Base-by-base conservation (phyloP, 2,329 filamentous ascomycete species). In the Ophiostoma pallidulum region DNA sequence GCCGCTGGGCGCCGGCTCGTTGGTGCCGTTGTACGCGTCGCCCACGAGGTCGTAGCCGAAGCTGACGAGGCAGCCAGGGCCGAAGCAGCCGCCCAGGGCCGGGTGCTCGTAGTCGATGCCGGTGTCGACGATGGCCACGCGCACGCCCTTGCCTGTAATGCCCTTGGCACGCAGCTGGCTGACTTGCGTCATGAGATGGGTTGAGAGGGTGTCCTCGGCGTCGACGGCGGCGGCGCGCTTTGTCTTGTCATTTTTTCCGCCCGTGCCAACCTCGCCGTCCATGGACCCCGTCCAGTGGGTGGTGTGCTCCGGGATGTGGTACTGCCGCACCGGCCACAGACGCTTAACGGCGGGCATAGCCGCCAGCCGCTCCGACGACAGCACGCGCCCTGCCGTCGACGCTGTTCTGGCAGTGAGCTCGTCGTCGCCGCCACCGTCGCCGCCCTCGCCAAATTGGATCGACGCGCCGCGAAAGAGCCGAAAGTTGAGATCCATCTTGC, bases 131-230 rank as follows among this genome's bases (percentile, higher is more conserved):
- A 78, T 62, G 35, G 64, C 75, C 58, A 78, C 63, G 52, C 71
- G 74, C 61, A 77, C 63, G 13, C 73, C 74, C 54, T 68, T 67
- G 32, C 75, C 75, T 0, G 65, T 70, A 47, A 71, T 53, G 1
- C 72, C 73, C 49, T 70, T 59, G 12, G 66, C 68, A 28, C 66
- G 66, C 32, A 78, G 63, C 65, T 71, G 69, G 58, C 75, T 69
- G 16, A 78, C 69, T 60, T 77, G 74, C 2, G 73, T 76, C 72
- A 76, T 75, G 51, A 73, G 56, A 45, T 78, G 75, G 2, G 74
- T 67, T n/a, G 67, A 62, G 50, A 71, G 73, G 0, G 60, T 65
- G 49, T 73, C 68, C 49, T 65, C 60, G 10, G 20, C 45, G n/a
- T 54, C 51, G 38, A 54, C 58, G 33, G 58, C 54, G 39, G 53